Percentiles rank a stretch among this genome's conserved stretches.
phyloP scores from a whole-genome alignment of 345 rosid genomes.

The Hibiscus syriacus region DNA sequence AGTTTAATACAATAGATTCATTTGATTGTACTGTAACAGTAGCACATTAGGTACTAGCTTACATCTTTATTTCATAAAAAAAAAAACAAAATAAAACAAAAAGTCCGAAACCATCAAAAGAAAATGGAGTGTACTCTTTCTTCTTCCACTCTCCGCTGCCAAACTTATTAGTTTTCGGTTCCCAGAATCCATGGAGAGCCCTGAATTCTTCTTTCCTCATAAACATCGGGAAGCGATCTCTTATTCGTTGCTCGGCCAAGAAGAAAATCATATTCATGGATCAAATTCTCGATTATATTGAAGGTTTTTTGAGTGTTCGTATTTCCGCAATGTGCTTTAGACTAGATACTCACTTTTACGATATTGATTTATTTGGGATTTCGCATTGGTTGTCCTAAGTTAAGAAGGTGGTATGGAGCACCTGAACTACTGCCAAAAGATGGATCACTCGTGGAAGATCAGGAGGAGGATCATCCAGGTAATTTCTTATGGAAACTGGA shows the following conservation, averaged over 20 bases:
- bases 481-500: not conserved
- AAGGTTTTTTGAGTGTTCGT: conserved; percentile 30
- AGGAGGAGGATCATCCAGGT: conserved; percentile 48
- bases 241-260: conserved; percentile 61
- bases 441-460: conserved; percentile 35
- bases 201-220: conserved; percentile 5
- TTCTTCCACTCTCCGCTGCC: conserved; percentile 30
- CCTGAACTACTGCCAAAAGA: conserved; percentile 62
- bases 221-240: conserved; percentile 15
- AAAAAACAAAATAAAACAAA: too few relatives aligned
- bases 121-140: conserved; percentile 45
- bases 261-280: conserved; percentile 72
- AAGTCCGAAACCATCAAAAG: not conserved
- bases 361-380: not conserved
- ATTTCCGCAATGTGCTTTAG: not conserved
- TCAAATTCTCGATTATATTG: conserved; percentile 88
- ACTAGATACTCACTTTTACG: not conserved
- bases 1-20: too few relatives aligned
- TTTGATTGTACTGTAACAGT: too few relatives aligned
- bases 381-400: conserved; percentile 51
- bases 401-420: conserved; percentile 96
- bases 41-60: too few relatives aligned
- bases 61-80: too few relatives aligned
- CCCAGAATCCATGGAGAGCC: conserved; percentile 17
- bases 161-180: conserved; percentile 21